Percentiles rank a stretch among this genome's conserved stretches.
These are phyloP conservation scores for Chaetomidium leptoderma DNA, from an alignment of 495 filamentous ascomycete genomes.

Conservation along the genomic window DNA sequence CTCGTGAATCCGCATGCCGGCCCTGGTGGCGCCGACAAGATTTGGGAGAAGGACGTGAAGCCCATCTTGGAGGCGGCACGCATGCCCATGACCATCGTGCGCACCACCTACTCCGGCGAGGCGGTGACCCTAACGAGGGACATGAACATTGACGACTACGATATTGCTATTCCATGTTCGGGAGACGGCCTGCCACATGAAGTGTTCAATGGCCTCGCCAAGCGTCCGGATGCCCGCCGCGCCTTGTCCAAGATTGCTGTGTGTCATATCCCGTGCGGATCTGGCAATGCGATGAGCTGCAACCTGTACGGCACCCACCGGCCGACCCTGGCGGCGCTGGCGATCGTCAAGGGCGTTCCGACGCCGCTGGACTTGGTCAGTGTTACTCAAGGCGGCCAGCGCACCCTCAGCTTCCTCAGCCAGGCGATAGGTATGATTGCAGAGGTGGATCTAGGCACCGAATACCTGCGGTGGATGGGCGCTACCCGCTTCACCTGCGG, in stretches of 20 bases:
- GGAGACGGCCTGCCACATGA: conserved; percentile 91
- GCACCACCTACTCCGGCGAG: conserved; percentile 68
- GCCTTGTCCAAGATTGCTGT: conserved; percentile 79
- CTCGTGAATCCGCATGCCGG: conserved; percentile 90
- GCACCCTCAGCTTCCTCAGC: conserved; percentile 81
- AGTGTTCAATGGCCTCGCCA: conserved; percentile 87
- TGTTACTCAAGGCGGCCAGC: conserved; percentile 70
- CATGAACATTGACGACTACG: conserved; percentile 73
- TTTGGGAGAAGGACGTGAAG: conserved; percentile 71
- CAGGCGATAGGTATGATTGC: conserved; percentile 89
- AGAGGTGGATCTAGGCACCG: conserved; percentile 82
- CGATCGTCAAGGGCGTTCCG: conserved; percentile 76
- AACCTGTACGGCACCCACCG: conserved; percentile 81
- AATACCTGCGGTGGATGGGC: conserved; percentile 91
- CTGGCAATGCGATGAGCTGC: conserved; percentile 89
- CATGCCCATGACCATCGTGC: conserved; percentile 71
- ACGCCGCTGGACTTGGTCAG: conserved; percentile 82
- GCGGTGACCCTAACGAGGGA: conserved; percentile 73
- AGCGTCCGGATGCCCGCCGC: conserved; percentile 64
- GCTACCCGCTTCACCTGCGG: conserved; percentile 78
- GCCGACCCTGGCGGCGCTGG: conserved; percentile 69
- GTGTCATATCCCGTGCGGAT: conserved; percentile 85
- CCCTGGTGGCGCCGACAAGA: conserved; percentile 67
- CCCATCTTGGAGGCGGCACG: conserved; percentile 80
- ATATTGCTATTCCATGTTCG: conserved; percentile 83